A percentile compares a stretch with the other conserved stretches of the same genome.
phyloP scores from a whole-genome alignment of 1,139 yeast species.

The Candida pseudoviswanathii region DNA sequence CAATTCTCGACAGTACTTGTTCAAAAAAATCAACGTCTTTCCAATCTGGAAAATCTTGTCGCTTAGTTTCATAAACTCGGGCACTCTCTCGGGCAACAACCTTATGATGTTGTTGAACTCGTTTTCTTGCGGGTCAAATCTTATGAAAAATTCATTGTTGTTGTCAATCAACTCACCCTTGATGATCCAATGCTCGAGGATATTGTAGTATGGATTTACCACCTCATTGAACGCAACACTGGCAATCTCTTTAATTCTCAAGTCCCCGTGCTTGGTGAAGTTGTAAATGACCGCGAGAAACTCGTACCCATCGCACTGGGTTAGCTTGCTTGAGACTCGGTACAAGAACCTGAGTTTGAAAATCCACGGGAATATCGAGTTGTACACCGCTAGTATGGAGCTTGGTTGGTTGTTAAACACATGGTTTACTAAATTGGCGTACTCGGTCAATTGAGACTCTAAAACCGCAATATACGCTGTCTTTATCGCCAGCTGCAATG shows the following conservation, averaged over 20 bases:
- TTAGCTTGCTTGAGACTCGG: slow-evolving; percentile 39
- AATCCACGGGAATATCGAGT: slow-evolving; percentile 48
- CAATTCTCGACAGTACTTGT: slow-evolving; percentile 56
- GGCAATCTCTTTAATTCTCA: slow-evolving; percentile 46
- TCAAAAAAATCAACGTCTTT: slow-evolving; percentile 69
- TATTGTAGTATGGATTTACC: slow-evolving; percentile 62
- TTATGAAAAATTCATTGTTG: slow-evolving; percentile 72
- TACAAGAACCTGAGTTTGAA: slow-evolving; percentile 59
- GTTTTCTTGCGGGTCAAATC: slow-evolving; percentile 30
- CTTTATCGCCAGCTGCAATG: slow-evolving; percentile 53
- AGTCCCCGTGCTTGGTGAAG: slow-evolving; percentile 66
- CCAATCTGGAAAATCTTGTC: slow-evolving; percentile 73
- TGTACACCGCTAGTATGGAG: slow-evolving; percentile 44
- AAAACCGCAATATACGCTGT: slow-evolving; percentile 66
- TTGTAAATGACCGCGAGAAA: slow-evolving; percentile 56
- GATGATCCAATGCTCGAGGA: slow-evolving; percentile 67
- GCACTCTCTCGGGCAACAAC: slow-evolving; percentile 48
- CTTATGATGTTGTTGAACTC: slow-evolving; percentile 41
- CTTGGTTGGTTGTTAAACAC: slow-evolving; percentile 40
- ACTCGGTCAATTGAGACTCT: slow-evolving; percentile 53
- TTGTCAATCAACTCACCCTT: slow-evolving; percentile 62
- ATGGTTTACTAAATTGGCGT: slow-evolving; percentile 56
- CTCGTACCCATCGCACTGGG: slow-evolving; percentile 49
- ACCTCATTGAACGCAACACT: slow-evolving; percentile 48
- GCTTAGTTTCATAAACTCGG: slow-evolving; percentile 54